A percentile compares a stretch with the other conserved stretches of the same genome.
phyloP scores from a whole-genome alignment of 1,284 basidiomycete species.

The Ustilago vetiveriae region DNA sequence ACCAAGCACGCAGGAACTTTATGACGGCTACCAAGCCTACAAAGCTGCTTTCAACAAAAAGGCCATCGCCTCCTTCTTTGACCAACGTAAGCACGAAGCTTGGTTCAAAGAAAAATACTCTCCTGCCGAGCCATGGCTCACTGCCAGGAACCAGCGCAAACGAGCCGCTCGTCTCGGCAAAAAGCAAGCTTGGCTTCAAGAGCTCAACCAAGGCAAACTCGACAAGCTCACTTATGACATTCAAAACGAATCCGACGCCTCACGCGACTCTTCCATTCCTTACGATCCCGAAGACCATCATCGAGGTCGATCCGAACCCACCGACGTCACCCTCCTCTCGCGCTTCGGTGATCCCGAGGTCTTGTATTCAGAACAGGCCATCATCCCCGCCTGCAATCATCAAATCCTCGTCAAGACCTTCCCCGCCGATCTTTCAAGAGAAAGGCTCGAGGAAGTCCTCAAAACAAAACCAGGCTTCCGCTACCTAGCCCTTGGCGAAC shows the following conservation, averaged over 20 bases:
- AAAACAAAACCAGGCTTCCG: slow-evolving; percentile 51
- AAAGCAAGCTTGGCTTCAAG: slow-evolving; percentile 54
- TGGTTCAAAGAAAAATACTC: slow-evolving; percentile 65
- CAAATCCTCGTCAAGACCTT: slow-evolving; percentile 58
- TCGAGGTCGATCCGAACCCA: slow-evolving; percentile 31
- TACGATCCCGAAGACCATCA: slow-evolving; percentile 21
- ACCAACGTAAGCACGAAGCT: slow-evolving; percentile 48
- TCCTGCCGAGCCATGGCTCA: slow-evolving; percentile 28
- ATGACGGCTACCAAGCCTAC: slow-evolving; percentile 58
- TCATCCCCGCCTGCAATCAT: slow-evolving; percentile 47
- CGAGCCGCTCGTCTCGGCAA: slow-evolving; percentile 49
- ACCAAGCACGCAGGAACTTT: slow-evolving; percentile 49
- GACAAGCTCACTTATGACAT: slow-evolving; percentile 58
- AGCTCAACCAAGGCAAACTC: slow-evolving; percentile 52
- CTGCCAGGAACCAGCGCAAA: slow-evolving; percentile 38
- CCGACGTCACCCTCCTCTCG: slow-evolving; percentile 34
- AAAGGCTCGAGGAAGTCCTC: slow-evolving; percentile 52
- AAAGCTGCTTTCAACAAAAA: slow-evolving; percentile 50
- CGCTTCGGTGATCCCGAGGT: slow-evolving; percentile 41
- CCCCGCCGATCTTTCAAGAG: slow-evolving; percentile 48
- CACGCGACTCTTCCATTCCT: slow-evolving; percentile 3
- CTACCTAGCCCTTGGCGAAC: slow-evolving; percentile 62
- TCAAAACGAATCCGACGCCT: slow-evolving; percentile 9
- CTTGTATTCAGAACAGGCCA: slow-evolving; percentile 38
- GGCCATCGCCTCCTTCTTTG: slow-evolving; percentile 53